Base-by-base conservation (phyloP, 192 early-diverging fungal genomes). In the Allomyces javanicus region DNA sequence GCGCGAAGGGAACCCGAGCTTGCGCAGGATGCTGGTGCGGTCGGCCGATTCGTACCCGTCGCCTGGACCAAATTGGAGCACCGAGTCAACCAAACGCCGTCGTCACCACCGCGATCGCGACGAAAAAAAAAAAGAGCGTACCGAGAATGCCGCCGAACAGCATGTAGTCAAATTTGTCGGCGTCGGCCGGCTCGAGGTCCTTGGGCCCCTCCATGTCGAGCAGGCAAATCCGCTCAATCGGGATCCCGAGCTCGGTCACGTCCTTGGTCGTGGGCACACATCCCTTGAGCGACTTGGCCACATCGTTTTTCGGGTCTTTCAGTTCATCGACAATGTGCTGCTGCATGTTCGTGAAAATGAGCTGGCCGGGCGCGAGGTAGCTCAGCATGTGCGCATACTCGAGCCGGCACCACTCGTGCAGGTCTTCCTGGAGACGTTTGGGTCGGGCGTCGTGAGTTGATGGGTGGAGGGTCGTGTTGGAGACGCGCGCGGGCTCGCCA, bases 111-210 rank as follows among this genome's bases (percentile, higher is more conserved):
- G 77, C 74, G 75, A 67, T 78, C 83, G 65, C 79, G 79, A 78
- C n/a, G n/a, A n/a, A n/a, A n/a, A n/a, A n/a, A n/a, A n/a, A n/a
- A n/a, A n/a, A n/a, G n/a, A n/a, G n/a, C 87, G 79, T 81, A n/a
- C 82, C 83, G 24, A 84, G 68, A 67, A 91, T 91, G 14, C 87
- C 89, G 25, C 89, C 89, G 82, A 91, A 91, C 70, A 91, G 71
- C 66, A 89, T 84, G 70, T 81, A 89, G 27, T 86, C 81, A 64
- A 79, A 90, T 10, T 71, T 72, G 12, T 79, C 75, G n/a, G 73
- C 85, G 73, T 90, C 89, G 45, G 75, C 78, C 21, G 87, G 86
- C 55, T 70, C 64, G 27, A 91, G 75, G 17, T 74, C 71, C 66
- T 79, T 66, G 22, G 71, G 72, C 3, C 81, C 79, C 19, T 77